Base-by-base conservation (phyloP, 495 filamentous ascomycete species). In the Aspergillus biplanus region DNA sequence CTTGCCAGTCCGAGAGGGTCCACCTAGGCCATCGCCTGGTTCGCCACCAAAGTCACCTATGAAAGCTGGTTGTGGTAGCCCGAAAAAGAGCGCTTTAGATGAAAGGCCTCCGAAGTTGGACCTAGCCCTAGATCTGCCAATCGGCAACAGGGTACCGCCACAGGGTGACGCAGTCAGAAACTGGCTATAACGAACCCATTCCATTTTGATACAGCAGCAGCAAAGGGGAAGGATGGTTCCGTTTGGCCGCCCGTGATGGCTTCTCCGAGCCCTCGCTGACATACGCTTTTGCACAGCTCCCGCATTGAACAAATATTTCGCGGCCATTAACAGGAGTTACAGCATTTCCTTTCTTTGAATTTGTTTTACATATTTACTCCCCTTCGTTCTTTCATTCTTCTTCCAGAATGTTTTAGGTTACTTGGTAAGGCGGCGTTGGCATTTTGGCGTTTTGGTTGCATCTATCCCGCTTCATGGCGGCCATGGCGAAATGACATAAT, bases 1-100 rank as follows among this genome's bases (percentile, higher is more conserved):
- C 35, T 75, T 80, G 42, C 82, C 85, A 56, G 93, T 97, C 15
- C 82, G 90, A 42, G 90, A 90, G 68, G 92, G 92, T 2, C 87
- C 87, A 34, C 85, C 69, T 69, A 70, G 69, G 56, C 58, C 67
- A 67, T 65, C 79, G 69, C 56, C 73, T 34, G 69, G 75, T 5
- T 81, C 78, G 3, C 77, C 78, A 0, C 70, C 67, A 52, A 81
- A 80, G 56, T 81, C 79, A 37, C 74, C 75, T 5, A 73, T 75
- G 59, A 81, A 81, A 63, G 58, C 67, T 11, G 63, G 61, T 7
- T 65, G 73, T 4, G 74, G 72, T 0, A 76, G 75, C 42, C 75
- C 78, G 7, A 75, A 70, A 54, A 81, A 80, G 71, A 73, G 74
- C 7, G 49, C 71, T 7, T 13, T 81, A 16, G 75, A 76, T 31